Conservation (phyloP, 768 basidiomycete genomes). For the Heimioporus sp. region DNA sequence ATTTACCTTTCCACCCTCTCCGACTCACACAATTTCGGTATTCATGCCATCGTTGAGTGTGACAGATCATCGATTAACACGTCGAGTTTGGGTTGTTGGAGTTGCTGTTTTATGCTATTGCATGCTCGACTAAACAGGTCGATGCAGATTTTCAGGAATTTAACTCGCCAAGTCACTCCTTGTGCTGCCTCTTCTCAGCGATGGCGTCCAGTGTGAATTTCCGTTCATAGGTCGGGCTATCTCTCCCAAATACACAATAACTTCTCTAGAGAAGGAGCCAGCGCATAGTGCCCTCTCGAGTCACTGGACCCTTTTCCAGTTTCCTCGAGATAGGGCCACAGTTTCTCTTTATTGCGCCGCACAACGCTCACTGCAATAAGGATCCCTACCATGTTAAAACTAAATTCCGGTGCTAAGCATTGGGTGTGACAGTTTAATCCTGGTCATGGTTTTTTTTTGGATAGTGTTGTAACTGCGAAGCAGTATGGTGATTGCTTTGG, state of each 20-base stretch:
- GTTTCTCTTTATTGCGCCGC: conserved; percentile 62
- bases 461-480: conserved; percentile 94
- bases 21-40: conserved; percentile 27
- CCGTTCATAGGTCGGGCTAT: too few species aligned
- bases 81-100: conserved; percentile 39
- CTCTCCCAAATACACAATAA: too few species aligned
- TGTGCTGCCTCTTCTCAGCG: conserved; percentile 43
- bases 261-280: too few species aligned
- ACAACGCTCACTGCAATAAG: conserved; percentile 82
- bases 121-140: neutral
- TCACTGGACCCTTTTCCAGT: conserved; percentile 40
- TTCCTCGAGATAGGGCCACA: conserved; percentile 65
- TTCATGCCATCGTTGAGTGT: conserved; percentile 20
- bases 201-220: conserved; percentile 36
- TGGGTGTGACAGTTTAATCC: conserved; percentile 54
- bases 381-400: neutral
- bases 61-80: conserved; percentile 27
- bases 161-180: conserved; percentile 49
- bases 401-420: neutral
- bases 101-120: conserved; percentile 44
- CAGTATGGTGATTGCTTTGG: conserved; percentile 85
- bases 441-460: conserved; percentile 88
- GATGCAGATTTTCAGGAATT: neutral
- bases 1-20: conserved; percentile 35
- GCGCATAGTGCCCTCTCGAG: too few species aligned